Evolutionary conservation across 257 asterid genomes (phyloP).

Genomic region (Solanum sitiens): DNA sequence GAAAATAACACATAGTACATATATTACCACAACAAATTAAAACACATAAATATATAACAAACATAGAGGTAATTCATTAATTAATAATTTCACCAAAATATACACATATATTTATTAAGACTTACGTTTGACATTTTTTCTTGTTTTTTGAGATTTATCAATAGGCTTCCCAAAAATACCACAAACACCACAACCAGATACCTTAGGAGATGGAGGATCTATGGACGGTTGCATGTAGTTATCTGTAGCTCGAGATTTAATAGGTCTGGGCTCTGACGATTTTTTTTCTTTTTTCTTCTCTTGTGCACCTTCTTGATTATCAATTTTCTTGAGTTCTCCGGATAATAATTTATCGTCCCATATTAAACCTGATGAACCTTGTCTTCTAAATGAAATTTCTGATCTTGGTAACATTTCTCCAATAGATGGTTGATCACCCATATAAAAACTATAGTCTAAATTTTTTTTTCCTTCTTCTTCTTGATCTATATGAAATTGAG

Average conservation of each 20-base stretch:
- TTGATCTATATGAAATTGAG: not conserved
- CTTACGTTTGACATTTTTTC: slow-evolving; percentile 11
- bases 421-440: not conserved
- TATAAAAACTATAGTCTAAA: not conserved
- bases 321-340: slow-evolving; percentile 19
- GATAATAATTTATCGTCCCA: slow-evolving; percentile 36
- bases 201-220: slow-evolving; percentile 45
- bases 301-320: not conserved
- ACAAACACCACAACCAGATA: slow-evolving; percentile 32
- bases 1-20: not conserved
- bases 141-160: slow-evolving; percentile 1
- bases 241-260: not conserved
- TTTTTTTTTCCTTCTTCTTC: not conserved
- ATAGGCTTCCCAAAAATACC: slow-evolving; percentile 24
- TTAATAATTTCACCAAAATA: not conserved
- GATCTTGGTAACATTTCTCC: slow-evolving; percentile 24
- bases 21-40: not conserved
- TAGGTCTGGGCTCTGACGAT: not conserved
- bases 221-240: slow-evolving; percentile 7
- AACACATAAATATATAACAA: not conserved
- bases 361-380: slow-evolving; percentile 42
- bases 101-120: not conserved
- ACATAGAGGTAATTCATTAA: not conserved
- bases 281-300: not conserved
- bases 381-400: slow-evolving; percentile 35